These are phyloP conservation scores for Parafenestella ontariensis DNA, from an alignment of 2,329 filamentous ascomycete genomes.

Conservation along the genomic window DNA sequence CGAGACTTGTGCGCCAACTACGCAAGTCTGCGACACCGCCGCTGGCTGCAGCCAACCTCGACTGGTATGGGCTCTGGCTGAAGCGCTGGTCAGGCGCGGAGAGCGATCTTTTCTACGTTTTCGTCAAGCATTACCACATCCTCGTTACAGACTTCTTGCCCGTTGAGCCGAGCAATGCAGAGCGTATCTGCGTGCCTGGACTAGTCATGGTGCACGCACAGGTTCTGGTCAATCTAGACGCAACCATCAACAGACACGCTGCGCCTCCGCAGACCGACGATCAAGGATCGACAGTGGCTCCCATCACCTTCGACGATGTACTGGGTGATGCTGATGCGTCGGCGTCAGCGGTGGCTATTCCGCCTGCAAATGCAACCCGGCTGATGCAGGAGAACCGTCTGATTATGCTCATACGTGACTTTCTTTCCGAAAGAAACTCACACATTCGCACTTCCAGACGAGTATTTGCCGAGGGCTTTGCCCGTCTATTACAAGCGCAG, in stretches of 20 bases:
- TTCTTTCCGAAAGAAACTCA: constrained; percentile 69
- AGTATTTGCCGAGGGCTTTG: constrained; percentile 79
- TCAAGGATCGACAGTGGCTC: constrained; percentile 48
- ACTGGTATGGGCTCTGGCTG: constrained; percentile 86
- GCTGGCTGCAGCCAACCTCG: constrained; percentile 72
- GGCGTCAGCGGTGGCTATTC: constrained; percentile 66
- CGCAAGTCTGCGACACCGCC: constrained; percentile 71
- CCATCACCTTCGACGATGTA: constrained; percentile 72
- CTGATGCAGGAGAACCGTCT: constrained; percentile 90
- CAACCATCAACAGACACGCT: constrained; percentile 79
- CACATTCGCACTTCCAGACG: constrained; percentile 65
- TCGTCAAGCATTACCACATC: constrained; percentile 86
- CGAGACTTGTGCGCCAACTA: constrained; percentile 65
- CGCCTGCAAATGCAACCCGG: constrained; percentile 73
- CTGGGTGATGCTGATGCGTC: constrained; percentile 70
- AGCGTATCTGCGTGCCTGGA: constrained; percentile 73
- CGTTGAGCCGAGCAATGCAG: constrained; percentile 57
- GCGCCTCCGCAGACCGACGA: constrained; percentile 47
- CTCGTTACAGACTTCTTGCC: constrained; percentile 70
- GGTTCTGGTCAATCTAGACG: constrained; percentile 78
- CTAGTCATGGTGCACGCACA: constrained; percentile 84
- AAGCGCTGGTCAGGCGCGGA: constrained; percentile 86
- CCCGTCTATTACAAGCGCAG: constrained; percentile 73
- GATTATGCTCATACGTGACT: constrained; percentile 81
- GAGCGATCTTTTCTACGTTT: constrained; percentile 90